These are phyloP conservation scores for Macrophomina pseudophaseolina DNA, from an alignment of 2,329 filamentous ascomycete species.

Conservation along the genomic window DNA sequence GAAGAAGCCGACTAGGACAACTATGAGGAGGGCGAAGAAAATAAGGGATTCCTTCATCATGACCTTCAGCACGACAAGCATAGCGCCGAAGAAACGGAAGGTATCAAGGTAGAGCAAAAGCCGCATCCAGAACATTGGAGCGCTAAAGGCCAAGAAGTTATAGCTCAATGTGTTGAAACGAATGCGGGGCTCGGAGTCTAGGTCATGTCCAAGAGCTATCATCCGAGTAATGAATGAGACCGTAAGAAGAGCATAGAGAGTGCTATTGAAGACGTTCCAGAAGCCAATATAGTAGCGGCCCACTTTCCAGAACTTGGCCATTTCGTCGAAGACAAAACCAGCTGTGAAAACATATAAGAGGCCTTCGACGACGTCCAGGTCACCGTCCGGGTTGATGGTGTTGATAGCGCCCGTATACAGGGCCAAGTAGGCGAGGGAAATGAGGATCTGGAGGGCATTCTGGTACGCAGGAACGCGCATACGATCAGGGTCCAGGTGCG, in stretches of 20 bases:
- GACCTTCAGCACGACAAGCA: constrained; percentile 91
- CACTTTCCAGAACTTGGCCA: constrained; percentile 90
- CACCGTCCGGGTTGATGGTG: constrained; percentile 83
- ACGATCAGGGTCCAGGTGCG: constrained; percentile 89
- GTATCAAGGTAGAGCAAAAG: constrained; percentile 91
- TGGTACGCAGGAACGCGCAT: constrained; percentile 94
- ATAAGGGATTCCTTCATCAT: constrained; percentile 77
- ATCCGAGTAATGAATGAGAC: constrained; percentile 81
- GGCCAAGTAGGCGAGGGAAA: constrained; percentile 80
- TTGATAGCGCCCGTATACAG: constrained; percentile 93
- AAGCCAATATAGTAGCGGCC: constrained; percentile 90
- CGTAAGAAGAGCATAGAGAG: constrained; percentile 78
- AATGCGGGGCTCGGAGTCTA: constrained; percentile 55
- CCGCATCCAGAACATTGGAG: constrained; percentile 96
- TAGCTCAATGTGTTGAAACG: constrained; percentile 83
- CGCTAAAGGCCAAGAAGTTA: constrained; percentile 90
- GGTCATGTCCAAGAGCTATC: constrained; percentile 71
- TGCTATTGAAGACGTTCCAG: constrained; percentile 94
- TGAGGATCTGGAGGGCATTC: constrained; percentile 83
- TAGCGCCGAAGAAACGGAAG: constrained; percentile 94
- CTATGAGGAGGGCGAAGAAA: constrained; percentile 88
- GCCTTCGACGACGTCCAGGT: constrained; percentile 82
- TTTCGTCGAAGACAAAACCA: constrained; percentile 87
- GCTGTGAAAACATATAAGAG: constrained; percentile 89
- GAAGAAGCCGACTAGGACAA: constrained; percentile 85